Evolutionary conservation across 2,329 filamentous ascomycete genomes (phyloP), one percentile per base, ranked within the genome.

Genomic region (Lasiodiplodia citricola): DNA sequence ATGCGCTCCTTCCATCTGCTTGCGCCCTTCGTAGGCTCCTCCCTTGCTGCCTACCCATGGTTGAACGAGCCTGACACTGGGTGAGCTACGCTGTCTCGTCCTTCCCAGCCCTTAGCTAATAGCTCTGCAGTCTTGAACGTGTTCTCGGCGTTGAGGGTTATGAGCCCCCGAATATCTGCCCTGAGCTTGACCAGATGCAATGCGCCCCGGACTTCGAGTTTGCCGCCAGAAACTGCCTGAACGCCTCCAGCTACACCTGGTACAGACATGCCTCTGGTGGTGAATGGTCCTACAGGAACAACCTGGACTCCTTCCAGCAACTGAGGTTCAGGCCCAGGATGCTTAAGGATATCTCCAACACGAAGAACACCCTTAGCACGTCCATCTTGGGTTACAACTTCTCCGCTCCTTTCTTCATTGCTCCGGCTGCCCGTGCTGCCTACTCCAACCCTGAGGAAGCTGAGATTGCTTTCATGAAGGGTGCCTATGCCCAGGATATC

Each of bases 241-340:
- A 84, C 68, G 70, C 72, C 18, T 73, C 76, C 25, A 82, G 84
- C 73, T 87, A 85, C 76, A 86, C 85, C n/a, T 87, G 87, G 76
- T 87, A 87, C 77, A 83, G 85, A 68, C 86, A 85, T 70, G 86
- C 85, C 28, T 85, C 85, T 4, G 85, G 80, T 2, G 86, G 85
- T 68, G 86, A 87, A 77, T 87, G 83, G 82, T 78, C 80, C 1
- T 87, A 87, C 76, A 81, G 86, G 56, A 87, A 87, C 75, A 88
- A 88, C 76, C 80, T 87, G 5, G 86, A 88, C 76, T 80, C 83
- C 31, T 88, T 81, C 75, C 78, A 81, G 69, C 81, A 84, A 16
- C 85, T 84, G 73, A 78, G 78, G 58, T 78, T 87, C 55, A 81
- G 82, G 58, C 84, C 86, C 10, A 80, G 84, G 63, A 80, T 83